Evolutionary conservation across 441 rosid genomes (phyloP).

Genomic region (Erodium moschatum): DNA sequence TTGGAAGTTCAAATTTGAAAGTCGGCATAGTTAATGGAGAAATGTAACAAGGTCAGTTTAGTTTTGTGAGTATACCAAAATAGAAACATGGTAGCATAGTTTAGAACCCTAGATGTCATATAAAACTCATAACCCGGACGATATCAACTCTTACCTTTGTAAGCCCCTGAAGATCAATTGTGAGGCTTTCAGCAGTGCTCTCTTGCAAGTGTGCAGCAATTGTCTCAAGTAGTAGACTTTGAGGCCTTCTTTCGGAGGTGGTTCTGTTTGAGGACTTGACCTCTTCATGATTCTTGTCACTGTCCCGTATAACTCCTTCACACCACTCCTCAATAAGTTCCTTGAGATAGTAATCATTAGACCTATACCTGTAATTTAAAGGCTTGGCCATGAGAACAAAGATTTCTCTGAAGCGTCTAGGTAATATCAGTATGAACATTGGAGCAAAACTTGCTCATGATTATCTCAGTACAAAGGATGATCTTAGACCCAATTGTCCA

Average conservation of each 20-base stretch:
- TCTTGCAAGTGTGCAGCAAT: conserved; percentile 62
- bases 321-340: conserved; percentile 92
- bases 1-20: too few relatives aligned
- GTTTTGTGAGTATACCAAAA: too few relatives aligned
- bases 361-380: conserved; percentile 48
- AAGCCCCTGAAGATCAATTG: conserved; percentile 72
- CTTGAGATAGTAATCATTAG: conserved; percentile 74
- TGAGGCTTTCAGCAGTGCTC: conserved; percentile 41
- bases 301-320: conserved; percentile 71
- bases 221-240: conserved; percentile 64
- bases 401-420: background rate
- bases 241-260: conserved; percentile 34
- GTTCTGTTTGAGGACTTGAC: conserved; percentile 30
- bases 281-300: conserved; percentile 27
- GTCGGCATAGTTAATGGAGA: too few relatives aligned
- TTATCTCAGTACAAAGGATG: background rate
- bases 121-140: background rate
- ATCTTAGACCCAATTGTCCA: background rate
- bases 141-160: conserved; percentile 42
- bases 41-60: too few relatives aligned
- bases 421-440: background rate
- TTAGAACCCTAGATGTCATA: background rate
- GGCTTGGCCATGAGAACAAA: background rate
- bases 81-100: background rate
- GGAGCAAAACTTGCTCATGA: background rate